These are phyloP conservation scores for Penicillium flavigenum DNA, from an alignment of 495 filamentous ascomycete genomes.

Conservation along the genomic window DNA sequence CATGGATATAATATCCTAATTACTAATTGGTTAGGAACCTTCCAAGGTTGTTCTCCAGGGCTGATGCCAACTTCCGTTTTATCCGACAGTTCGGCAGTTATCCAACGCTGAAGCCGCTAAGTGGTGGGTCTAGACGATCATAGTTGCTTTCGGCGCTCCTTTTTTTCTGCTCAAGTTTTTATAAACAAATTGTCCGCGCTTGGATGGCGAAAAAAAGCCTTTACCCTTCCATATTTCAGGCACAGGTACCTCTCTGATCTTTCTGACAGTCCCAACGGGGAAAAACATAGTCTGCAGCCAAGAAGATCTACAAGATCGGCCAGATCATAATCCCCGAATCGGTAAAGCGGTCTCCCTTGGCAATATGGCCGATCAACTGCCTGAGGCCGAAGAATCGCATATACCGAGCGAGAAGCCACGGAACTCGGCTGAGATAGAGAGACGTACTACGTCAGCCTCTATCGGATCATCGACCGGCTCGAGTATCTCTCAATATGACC, in stretches of 20 bases:
- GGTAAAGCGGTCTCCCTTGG: conserved; percentile 7
- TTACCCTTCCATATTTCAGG: background rate
- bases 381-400: background rate
- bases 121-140: conserved; percentile 6
- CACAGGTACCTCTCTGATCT: background rate
- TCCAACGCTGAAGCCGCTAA: conserved; percentile 1
- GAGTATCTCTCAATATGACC: conserved; percentile 35
- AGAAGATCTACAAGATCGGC: conserved; percentile 10
- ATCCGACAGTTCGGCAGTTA: background rate
- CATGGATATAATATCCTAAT: no score
- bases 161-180: background rate
- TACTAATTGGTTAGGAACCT: background rate
- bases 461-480: conserved; percentile 25
- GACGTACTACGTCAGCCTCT: conserved; percentile 25
- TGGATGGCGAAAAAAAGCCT: background rate
- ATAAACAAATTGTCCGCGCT: conserved; percentile 1
- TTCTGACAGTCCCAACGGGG: background rate
- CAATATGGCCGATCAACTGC: conserved; percentile 8
- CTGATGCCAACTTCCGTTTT: background rate
- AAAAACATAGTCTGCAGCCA: background rate
- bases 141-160: background rate
- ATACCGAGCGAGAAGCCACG: conserved; percentile 17
- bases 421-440: conserved; percentile 13
- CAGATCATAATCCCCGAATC: background rate
- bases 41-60: no score